Evolutionary conservation across 805 yeast species (phyloP).

Genomic region (Kuraishia cidri): DNA sequence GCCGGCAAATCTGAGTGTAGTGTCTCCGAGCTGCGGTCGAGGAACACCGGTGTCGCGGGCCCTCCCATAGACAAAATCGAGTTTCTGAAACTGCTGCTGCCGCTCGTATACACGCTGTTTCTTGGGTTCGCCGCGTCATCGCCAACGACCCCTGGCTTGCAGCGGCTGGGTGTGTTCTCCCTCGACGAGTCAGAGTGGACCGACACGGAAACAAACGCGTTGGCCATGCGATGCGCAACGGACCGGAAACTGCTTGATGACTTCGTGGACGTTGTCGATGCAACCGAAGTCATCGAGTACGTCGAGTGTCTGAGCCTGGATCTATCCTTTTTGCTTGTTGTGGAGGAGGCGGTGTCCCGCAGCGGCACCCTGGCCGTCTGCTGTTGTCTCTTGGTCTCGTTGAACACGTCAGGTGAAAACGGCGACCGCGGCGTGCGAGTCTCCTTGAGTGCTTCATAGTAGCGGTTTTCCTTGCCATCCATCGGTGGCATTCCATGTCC

Average conservation of each 20-base stretch:
- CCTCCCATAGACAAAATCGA: not conserved
- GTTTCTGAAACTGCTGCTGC: not conserved
- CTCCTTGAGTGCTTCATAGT: too few relatives aligned
- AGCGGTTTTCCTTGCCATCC: too few relatives aligned
- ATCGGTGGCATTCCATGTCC: too few relatives aligned
- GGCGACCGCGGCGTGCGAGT: too few relatives aligned
- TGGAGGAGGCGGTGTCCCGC: too few relatives aligned
- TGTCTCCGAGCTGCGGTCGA: not conserved
- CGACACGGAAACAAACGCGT: conserved; percentile 1
- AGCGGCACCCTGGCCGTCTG: too few relatives aligned
- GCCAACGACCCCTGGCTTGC: conserved; percentile 1
- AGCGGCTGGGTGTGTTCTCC: conserved; percentile 2
- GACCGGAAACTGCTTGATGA: conserved; percentile 13
- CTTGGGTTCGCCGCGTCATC: conserved; percentile 1
- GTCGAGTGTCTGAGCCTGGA: conserved; percentile 8
- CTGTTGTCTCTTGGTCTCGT: too few relatives aligned
- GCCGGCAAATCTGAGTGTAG: not conserved
- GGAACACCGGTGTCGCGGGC: not conserved
- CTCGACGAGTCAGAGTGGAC: conserved; percentile 7
- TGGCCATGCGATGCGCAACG: conserved; percentile 12
- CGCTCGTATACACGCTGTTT: not conserved
- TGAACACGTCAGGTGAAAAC: too few relatives aligned
- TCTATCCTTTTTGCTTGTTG: too few relatives aligned
- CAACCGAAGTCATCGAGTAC: conserved; percentile 9
- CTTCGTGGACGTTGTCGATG: conserved; percentile 11